Base-by-base conservation (phyloP, 805 yeast species). In the Tanozyma kutaoensis region DNA sequence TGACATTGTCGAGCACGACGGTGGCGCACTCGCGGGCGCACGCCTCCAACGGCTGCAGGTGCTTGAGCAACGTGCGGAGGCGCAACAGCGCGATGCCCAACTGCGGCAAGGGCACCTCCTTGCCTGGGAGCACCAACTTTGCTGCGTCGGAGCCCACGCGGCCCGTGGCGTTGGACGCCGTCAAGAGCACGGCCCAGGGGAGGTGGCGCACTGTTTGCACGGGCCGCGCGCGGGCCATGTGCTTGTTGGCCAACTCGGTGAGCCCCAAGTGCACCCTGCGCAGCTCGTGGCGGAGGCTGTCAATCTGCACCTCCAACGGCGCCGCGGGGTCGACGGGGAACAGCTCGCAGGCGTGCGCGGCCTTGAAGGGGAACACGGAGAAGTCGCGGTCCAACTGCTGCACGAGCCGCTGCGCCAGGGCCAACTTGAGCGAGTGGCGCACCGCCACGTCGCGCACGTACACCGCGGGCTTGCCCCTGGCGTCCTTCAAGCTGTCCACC, bases 361-460 rank as follows among this genome's bases (percentile, higher is more conserved):
- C 64, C 54, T 84, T 88, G 64, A 88, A 82, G 31, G 98, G 97
- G 52, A 72, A 88, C 19, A 91, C 97, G 15, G 95, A 80, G 39
- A 70, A 63, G 25, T 68, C 59, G 39, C 68, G 71, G 52, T 85
- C 95, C 38, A 82, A 69, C 33, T 68, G 68, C 19, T 72, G 62
- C 38, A 86, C 62, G 30, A 85, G 62, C 34, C 65, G 67, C 50
- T 94, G 72, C 8, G 94, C 66, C 14, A 81, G 63, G 46, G 69
- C 75, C 41, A 88, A 60, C 46, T 76, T 84, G 46, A 88, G 66
- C 32, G 70, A 76, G 48, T 86, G 81, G 23, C 67, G 60, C 34
- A 81, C 71, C n/a, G 93, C 80, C 49, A 73, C 81, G 53, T 88
- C 97, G 52, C 98, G 72, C 32, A 81, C 69, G 50, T 62, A 82